Base-by-base conservation (phyloP, 345 rosid genomes). In the Rhodamnia rubescens region DNA sequence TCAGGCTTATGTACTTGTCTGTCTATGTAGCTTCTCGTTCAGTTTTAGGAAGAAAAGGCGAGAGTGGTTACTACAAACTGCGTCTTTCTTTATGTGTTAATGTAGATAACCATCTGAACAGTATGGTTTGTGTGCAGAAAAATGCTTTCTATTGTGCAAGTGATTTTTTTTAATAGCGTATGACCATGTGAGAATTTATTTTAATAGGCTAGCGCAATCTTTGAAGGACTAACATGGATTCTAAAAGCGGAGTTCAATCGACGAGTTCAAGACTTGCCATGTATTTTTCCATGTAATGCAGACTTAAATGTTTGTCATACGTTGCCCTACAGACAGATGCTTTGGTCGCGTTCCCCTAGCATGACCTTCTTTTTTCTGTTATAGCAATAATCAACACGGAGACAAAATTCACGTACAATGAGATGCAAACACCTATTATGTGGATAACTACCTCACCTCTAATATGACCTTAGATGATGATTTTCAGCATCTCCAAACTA, bases 401-500 rank as follows among this genome's bases (percentile, higher is more conserved):
- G 12, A 69, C 6, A 36, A 69, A 69, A n/a, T 55, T 16, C 24
- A 14, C 8, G 8, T 53, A 29, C 1, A 21, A 51, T 13, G 84
- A 55, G 15, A 7, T 82, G 84, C 26, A 86, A 91, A 89, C 91
- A 90, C 86, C 29, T 87, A 87, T n/a, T n/a, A n/a, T n/a, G n/a
- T n/a, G n/a, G n/a, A n/a, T n/a, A n/a, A n/a, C 85, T 27, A 54
- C 36, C 57, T 82, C 80, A 18, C 26, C 47, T 27, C 50, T 51
- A 7, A 82, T 53, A 69, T 69, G 78, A 86, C 59, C 50, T 44
- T 83, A 74, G 86, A 47, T 59, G 52, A 86, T 91, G 88, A 89
- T 90, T 89, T 94, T 90, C 91, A 97, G 99, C 96, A 94, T 90
- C 92, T 97, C 55, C 92, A 93, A 95, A 84, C 85, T 59, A 91